Base-by-base conservation (phyloP, 176 grass and related monocot species). In the Alloteropsis semialata region DNA sequence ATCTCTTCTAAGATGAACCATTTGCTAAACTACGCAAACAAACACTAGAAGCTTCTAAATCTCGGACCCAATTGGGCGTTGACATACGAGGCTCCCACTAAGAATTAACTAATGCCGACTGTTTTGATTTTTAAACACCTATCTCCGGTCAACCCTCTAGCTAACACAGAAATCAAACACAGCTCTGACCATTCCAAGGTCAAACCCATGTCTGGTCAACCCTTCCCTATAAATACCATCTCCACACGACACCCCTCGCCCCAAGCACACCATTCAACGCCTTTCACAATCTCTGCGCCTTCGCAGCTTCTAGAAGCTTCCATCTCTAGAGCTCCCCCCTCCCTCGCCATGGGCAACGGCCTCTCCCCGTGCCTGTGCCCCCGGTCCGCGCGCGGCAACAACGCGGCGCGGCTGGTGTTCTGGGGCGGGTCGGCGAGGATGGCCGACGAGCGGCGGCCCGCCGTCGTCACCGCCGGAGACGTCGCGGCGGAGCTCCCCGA, bases 321-420 rank as follows among this genome's bases (percentile, higher is more conserved):
- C n/a, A n/a, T 64, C 13, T 44, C 65, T 29, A 55, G 53, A n/a
- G 5, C 61, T 27, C 46, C 43, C 53, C 46, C 2, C 45, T 15
- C 30, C 45, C 43, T 5, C 44, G 34, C 81, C 76, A 97, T 97
- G 95, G 95, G 95, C 71, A 97, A 97, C 72, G 75, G 84, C 36
- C 69, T 97, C 81, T 89, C 90, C 12, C 90, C 88, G 24, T 94
- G 89, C 73, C 65, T 70, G 33, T 70, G 89, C 87, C 56, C 71
- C 39, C 48, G 54, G 12, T 46, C 88, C 29, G 49, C 64, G 61
- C 65, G 36, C 65, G 72, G 30, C n/a, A 54, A 37, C 16, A 54
- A 37, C 17, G 48, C 79, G 27, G 51, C 74, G 29, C 77, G 85
- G 34, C 64, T 97, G 54, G 86, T 97, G 36, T 89, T 81, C 85